These are phyloP conservation scores for Rauvolfia tetraphylla DNA, from an alignment of 257 asterid genomes.

Conservation along the genomic window DNA sequence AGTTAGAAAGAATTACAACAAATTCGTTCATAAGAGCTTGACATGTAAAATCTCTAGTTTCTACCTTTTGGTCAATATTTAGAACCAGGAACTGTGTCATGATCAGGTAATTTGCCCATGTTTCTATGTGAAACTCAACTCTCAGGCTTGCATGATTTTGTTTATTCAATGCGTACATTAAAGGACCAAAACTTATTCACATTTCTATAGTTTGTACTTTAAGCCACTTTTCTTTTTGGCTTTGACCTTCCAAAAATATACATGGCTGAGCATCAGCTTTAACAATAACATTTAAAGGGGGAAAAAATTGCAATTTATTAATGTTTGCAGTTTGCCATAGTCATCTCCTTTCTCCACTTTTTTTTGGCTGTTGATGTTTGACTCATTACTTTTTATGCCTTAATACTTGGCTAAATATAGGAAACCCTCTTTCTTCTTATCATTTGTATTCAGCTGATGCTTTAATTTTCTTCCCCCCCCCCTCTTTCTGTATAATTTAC, in stretches of 20 bases:
- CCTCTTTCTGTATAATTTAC: constrained; percentile 24
- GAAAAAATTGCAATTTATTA: not conserved
- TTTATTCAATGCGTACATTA: not conserved
- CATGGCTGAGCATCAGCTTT: not conserved
- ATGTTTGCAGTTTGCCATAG: not conserved
- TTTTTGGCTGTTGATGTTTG: not conserved
- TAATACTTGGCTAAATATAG: not conserved
- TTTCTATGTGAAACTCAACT: not conserved
- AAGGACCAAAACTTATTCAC: not conserved
- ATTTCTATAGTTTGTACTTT: not conserved
- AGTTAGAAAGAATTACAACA: not conserved
- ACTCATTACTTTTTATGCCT: not conserved
- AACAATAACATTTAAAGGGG: not conserved
- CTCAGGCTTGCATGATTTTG: not conserved
- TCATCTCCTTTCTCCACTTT: not conserved
- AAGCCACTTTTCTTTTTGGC: not conserved
- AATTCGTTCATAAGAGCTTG: not conserved
- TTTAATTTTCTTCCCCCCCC: not conserved
- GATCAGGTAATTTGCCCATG: not conserved
- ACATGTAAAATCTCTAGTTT: not conserved
- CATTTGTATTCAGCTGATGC: not conserved
- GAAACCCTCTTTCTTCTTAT: constrained; percentile 13
- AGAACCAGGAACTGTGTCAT: not conserved
- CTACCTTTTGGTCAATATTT: not conserved
- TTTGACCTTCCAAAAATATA: not conserved